Conservation (phyloP, 495 filamentous ascomycete species). For the Neurospora pannonica region DNA sequence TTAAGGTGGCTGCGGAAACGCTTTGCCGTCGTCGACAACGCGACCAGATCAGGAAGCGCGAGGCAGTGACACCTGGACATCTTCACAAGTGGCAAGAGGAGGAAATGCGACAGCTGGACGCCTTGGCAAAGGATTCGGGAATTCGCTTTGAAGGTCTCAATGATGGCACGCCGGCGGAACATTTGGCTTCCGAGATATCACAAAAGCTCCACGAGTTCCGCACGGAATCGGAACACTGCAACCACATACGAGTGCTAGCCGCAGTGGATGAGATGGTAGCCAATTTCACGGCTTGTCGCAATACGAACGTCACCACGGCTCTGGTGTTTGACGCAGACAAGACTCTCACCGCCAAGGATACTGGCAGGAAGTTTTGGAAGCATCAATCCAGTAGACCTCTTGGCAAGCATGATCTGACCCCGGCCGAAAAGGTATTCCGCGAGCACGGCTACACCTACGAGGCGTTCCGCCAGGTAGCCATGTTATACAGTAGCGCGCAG, state of each 20-base stretch:
- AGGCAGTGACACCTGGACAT: slow-evolving; percentile 26
- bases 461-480: slow-evolving; percentile 47
- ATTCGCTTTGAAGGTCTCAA: slow-evolving; percentile 39
- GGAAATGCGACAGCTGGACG: slow-evolving; percentile 40
- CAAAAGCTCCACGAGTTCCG: slow-evolving; percentile 31
- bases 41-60: slow-evolving; percentile 34
- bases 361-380: slow-evolving; percentile 46
- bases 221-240: slow-evolving; percentile 30
- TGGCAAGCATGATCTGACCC: slow-evolving; percentile 1
- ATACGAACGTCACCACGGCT: slow-evolving; percentile 20
- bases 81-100: slow-evolving; percentile 42
- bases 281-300: not conserved
- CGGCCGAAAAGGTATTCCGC: slow-evolving; percentile 42
- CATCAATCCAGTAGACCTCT: not conserved
- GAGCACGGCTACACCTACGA: slow-evolving; percentile 45
- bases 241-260: slow-evolving; percentile 11
- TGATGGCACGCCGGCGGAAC: not conserved
- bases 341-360: slow-evolving; percentile 47
- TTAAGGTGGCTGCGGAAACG: slow-evolving; percentile 33
- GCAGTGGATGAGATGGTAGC: slow-evolving; percentile 32
- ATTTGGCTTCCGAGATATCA: slow-evolving; percentile 12
- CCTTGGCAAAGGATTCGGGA: slow-evolving; percentile 35
- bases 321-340: slow-evolving; percentile 52
- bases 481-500: slow-evolving; percentile 45
- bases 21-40: slow-evolving; percentile 25